Base-by-base conservation (phyloP, 2,329 filamentous ascomycete species). In the Aspergillus cejpii region DNA sequence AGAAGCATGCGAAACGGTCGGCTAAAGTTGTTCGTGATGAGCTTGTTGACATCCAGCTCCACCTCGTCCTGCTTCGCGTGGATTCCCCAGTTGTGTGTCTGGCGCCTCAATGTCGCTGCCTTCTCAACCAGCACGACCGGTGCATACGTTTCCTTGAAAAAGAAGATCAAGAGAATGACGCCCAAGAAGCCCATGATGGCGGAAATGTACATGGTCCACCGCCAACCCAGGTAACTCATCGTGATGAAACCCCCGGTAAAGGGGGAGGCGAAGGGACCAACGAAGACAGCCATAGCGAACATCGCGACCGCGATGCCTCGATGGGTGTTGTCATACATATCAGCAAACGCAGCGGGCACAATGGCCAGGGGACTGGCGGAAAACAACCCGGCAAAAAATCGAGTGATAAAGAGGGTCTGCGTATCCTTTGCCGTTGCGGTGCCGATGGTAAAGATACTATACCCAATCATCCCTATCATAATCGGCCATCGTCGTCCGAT, bases 31-130 rank as follows among this genome's bases (percentile, higher is more conserved):
- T 70, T 69, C 1, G 68, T 65, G 10, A 75, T 55, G 17, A 76
- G 49, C 33, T 75, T 68, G 3, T 60, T 60, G 47, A 74, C 66
- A 44, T 75, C 71, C 21, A 76, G 58, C 53, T 76, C 73, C 33
- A 76, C 70, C 60, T 76, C 72, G 49, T 76, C 74, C 49, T 68
- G 66, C 52, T 74, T 74, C 1, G 76, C 76, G 45, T 79, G 75
- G 39, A 80, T 79, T 1, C 76, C 77, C 76, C 76, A 80, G 44
- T 79, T 80, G 45, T 72, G 69, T 0, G 76, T 80, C 33, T 73
- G 59, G 7, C 76, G 66, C 17, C 77, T 66, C 3, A 80, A 55
- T 37, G 74, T 73, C 0, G 68, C 56, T 0, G 77, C 77, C 31
- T 61, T 61, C 12, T 56, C 50, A 11, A 58, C 49, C 12, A 62